Base-by-base conservation (phyloP, 192 early-diverging fungal species). In the Phlyctochytrium arcticum region DNA sequence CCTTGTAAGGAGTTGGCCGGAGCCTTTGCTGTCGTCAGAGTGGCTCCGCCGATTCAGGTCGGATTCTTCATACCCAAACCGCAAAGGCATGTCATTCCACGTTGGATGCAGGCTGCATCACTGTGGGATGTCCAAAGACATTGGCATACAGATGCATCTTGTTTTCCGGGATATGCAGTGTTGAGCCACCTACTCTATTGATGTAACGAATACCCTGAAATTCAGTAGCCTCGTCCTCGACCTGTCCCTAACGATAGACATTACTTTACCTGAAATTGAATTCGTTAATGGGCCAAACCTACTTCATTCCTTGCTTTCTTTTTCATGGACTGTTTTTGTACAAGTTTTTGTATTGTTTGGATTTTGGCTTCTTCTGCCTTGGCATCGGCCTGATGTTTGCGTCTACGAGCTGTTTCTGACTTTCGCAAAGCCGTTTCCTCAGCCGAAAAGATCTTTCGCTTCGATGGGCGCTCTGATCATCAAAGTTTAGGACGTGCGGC, bases 301-400 rank as follows among this genome's bases (percentile, higher is more conserved):
- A 47, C 54, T 54, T 46, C 64, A 17, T 47, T 54, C 47, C 57
- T 66, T n/a, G 23, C 26, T 29, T 36, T 56, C 37, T 69, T 69
- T 33, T 69, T 69, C 15, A 17, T 33, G 0, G 51, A 56, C 27
- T 69, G 58, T 58, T 62, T 61, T 26, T 29, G 37, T 29, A 69
- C 21, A n/a, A 69, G 53, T 56, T 62, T 62, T 15, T 69, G 58
- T 6, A 69, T 62, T 19, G 67, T 69, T 3, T 62, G 48, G 33
- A 62, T 47, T 51, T 69, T 61, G 34, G 48, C 59, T 24, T 62
- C 67, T 46, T 62, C 67, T 1, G 67, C 67, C 32, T 34, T 29
- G 17, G 49, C 39, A 39, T 62, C 59, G 36, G 59, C 59, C 50
- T 56, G 67, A 46, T 62, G 48, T 24, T 54, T 61, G 23, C 67